Evolutionary conservation across 331 rosid species (phyloP), one percentile per base, ranked within the genome.

Genomic region (Quercus phellos): DNA sequence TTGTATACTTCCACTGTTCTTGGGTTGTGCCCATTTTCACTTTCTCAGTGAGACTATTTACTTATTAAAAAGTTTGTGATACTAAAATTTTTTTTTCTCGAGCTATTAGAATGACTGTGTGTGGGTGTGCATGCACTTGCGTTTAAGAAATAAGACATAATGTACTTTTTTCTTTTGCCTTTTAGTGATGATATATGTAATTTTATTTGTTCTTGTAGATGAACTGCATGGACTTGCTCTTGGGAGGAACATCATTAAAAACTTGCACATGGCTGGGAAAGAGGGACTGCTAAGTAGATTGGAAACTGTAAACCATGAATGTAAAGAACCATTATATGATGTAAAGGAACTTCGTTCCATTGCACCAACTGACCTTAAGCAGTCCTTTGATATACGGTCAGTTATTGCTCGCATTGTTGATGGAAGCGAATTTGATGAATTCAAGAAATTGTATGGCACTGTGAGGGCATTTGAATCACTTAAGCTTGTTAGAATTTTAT

Each of bases 371-470:
- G 97, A 90, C 82, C 97, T 89, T 58, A 92, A 87, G 89, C 95
- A 92, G 76, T 90, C 86, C 78, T 92, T 94, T 75, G 99, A 94
- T 83, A 82, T 94, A 76, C 90, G 97, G 58, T 89, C 97, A n/a
- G 89, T 94, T 61, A 92, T 94, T 83, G 88, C 93, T 74, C 94
- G 90, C 69, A 85, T 94, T 87, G 97, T 90, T 21, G 97, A 94
- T 76, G 97, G 97, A 86, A 92, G 99, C 68, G 95, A 94, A 87
- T 94, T 94, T 86, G 97, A 94, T 19, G 97, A 94, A 81, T 94
- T 94, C 97, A 94, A 94, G 87, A 94, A 92, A 88, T 76, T 94
- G 85, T 92, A 94, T 88, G 98, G 97, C 87, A 92, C 92, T 77
- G 98, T 94, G 87, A 90, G 97, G 85, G 77, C 83, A 83, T 87